Conservation (phyloP, 2,329 filamentous ascomycete species). For the Cladorrhinum sp. region DNA sequence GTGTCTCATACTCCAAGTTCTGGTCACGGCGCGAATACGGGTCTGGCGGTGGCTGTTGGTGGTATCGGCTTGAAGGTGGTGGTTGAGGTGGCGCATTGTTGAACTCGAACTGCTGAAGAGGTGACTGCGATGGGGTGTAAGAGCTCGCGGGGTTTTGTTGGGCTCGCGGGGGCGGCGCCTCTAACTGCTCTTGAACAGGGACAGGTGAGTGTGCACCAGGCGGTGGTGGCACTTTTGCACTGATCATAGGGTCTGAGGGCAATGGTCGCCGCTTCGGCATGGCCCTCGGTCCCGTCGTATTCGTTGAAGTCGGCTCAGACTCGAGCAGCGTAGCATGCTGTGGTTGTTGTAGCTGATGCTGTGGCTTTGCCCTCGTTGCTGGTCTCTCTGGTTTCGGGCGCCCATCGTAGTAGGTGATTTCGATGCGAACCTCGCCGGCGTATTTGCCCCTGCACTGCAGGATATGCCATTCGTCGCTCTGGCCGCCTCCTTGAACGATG, state of each 20-base stretch:
- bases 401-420: constrained; percentile 93
- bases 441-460: constrained; percentile 90
- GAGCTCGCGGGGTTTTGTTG: constrained; percentile 38
- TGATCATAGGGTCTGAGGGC: constrained; percentile 70
- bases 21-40: constrained; percentile 14
- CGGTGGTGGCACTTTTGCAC: constrained; percentile 41
- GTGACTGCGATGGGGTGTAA: constrained; percentile 47
- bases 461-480: constrained; percentile 88
- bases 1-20: constrained; percentile 17
- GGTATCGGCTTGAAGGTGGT: constrained; percentile 26
- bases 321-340: constrained; percentile 24
- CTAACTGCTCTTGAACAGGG: constrained; percentile 41
- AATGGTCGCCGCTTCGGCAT: constrained; percentile 80
- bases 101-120: constrained; percentile 52
- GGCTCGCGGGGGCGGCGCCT: constrained; percentile 44
- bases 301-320: constrained; percentile 20
- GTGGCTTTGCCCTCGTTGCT: constrained; percentile 51
- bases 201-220: background rate
- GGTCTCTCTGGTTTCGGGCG: constrained; percentile 76
- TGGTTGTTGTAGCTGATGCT: background rate
- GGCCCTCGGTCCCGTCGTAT: constrained; percentile 45
- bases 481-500: constrained; percentile 81
- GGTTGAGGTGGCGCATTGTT: constrained; percentile 36
- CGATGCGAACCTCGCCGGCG: constrained; percentile 88
- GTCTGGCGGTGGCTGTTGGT: constrained; percentile 23